phyloP scores from a whole-genome alignment of 2,329 filamentous ascomycete genomes.

The Pseudogymnoascus sp. region DNA sequence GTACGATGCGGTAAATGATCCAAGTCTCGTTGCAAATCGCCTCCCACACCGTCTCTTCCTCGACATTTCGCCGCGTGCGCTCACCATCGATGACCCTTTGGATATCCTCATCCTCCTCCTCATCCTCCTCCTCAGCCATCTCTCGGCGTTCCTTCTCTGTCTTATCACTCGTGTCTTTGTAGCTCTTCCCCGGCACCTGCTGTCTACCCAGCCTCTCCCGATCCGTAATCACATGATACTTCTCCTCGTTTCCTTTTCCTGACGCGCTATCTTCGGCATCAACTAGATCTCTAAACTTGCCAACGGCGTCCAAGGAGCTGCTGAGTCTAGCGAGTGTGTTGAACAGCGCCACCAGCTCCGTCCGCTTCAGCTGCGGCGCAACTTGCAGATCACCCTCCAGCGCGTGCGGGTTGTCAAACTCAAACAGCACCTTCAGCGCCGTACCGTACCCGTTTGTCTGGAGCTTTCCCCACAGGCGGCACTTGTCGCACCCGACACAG shows the following conservation, averaged over 20 bases:
- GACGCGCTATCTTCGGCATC: constrained; percentile 27
- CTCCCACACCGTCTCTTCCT: constrained; percentile 38
- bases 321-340: constrained; percentile 89
- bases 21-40: constrained; percentile 57
- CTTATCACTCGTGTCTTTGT: constrained; percentile 13
- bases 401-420: constrained; percentile 61
- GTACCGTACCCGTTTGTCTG: constrained; percentile 93
- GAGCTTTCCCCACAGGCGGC: constrained; percentile 93
- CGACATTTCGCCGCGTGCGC: constrained; percentile 22
- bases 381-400: constrained; percentile 47
- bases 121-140: constrained; percentile 29
- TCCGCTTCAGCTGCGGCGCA: constrained; percentile 69
- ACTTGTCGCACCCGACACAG: constrained; percentile 97
- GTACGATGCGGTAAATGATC: constrained; percentile 49
- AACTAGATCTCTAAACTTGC: constrained; percentile 57
- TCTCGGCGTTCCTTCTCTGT: constrained; percentile 16
- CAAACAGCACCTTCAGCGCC: constrained; percentile 90
- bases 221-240: constrained; percentile 21
- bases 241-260: constrained; percentile 21
- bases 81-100: constrained; percentile 29
- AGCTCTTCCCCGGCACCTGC: constrained; percentile 25
- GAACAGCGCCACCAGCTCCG: constrained; percentile 86
- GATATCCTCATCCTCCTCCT: constrained; percentile 35
- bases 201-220: constrained; percentile 34
- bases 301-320: constrained; percentile 67